A percentile compares a stretch with the other conserved stretches of the same genome.
These are phyloP conservation scores for Conticribra weissflogii DNA, from an alignment of 108 stramenopile species.

Conservation along the genomic window DNA sequence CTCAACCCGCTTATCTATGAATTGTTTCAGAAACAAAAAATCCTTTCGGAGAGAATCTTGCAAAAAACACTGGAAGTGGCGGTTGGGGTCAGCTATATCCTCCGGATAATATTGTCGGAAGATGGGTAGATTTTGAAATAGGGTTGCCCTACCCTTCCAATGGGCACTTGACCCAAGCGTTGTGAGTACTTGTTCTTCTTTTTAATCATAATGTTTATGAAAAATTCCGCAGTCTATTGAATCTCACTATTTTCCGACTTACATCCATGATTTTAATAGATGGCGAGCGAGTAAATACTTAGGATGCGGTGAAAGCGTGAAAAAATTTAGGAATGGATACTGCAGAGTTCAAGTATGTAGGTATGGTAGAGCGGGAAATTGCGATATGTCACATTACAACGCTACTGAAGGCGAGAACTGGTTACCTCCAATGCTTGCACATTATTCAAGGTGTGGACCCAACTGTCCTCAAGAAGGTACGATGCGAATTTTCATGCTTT, in stretches of 20 bases:
- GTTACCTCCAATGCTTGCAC: conserved; percentile 24
- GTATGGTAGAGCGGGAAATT: conserved; percentile 48
- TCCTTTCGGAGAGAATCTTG: conserved; percentile 43
- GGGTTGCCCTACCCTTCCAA: conserved; percentile 43
- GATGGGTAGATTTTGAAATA: conserved; percentile 49
- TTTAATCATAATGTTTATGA: too few relatives aligned
- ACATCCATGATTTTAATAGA: not conserved
- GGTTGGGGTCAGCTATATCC: conserved; percentile 49
- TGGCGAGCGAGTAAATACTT: conserved; percentile 43
- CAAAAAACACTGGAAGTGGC: conserved; percentile 39
- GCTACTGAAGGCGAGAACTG: conserved; percentile 30
- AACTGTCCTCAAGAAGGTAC: conserved; percentile 16
- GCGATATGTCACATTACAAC: conserved; percentile 18
- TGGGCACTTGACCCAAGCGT: conserved; percentile 43
- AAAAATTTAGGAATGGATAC: conserved; percentile 19
- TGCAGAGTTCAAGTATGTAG: conserved; percentile 52
- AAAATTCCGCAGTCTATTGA: not conserved
- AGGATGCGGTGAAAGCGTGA: conserved; percentile 45
- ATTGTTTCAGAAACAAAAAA: too few relatives aligned
- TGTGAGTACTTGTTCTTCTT: too few relatives aligned
- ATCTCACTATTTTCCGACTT: not conserved
- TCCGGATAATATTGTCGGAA: conserved; percentile 30
- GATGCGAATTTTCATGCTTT: too few relatives aligned
- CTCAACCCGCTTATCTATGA: too few relatives aligned
- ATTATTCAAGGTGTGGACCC: conserved; percentile 16